phyloP scores from a whole-genome alignment of 352 stramenopile species.

The Pythium insidiosum region DNA sequence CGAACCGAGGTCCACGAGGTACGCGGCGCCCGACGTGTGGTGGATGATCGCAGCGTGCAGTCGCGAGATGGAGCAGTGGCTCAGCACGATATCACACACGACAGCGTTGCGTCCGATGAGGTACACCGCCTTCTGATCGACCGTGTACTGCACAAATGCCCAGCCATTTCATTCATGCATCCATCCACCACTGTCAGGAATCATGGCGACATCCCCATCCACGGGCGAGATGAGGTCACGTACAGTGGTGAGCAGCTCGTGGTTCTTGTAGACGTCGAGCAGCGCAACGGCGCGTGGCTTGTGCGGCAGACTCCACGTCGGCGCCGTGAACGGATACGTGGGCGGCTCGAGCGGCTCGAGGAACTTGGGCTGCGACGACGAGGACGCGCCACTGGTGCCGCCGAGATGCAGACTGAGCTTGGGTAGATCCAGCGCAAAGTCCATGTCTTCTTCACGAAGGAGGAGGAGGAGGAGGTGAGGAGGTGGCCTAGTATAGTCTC shows the following conservation, averaged over 20 bases:
- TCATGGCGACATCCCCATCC: too few relatives aligned
- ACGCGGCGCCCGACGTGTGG: slow-evolving; percentile 63
- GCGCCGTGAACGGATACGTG: slow-evolving; percentile 54
- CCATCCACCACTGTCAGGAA: neutral
- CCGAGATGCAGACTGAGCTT: too few relatives aligned
- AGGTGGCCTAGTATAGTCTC: too few relatives aligned
- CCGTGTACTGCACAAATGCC: slow-evolving; percentile 37
- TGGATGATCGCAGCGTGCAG: slow-evolving; percentile 70
- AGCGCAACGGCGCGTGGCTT: slow-evolving; percentile 51
- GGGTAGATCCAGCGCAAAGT: too few relatives aligned
- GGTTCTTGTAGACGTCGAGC: slow-evolving; percentile 76
- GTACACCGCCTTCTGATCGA: slow-evolving; percentile 72
- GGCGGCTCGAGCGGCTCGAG: slow-evolving; percentile 59
- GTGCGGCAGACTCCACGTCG: slow-evolving; percentile 38
- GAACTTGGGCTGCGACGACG: slow-evolving; percentile 66
- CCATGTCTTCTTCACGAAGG: too few relatives aligned
- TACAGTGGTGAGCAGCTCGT: slow-evolving; percentile 73
- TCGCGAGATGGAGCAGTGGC: slow-evolving; percentile 79
- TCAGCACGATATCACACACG: slow-evolving; percentile 74
- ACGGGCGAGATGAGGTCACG: slow-evolving; percentile 4
- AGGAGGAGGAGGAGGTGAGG: too few relatives aligned
- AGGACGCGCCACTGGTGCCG: too few relatives aligned
- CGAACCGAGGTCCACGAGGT: slow-evolving; percentile 71
- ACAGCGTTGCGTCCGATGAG: slow-evolving; percentile 67
- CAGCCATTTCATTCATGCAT: neutral